Evolutionary conservation across 805 yeast genomes (phyloP), one percentile per base, ranked within the genome.

Genomic region (Grigorovia jiainica): DNA sequence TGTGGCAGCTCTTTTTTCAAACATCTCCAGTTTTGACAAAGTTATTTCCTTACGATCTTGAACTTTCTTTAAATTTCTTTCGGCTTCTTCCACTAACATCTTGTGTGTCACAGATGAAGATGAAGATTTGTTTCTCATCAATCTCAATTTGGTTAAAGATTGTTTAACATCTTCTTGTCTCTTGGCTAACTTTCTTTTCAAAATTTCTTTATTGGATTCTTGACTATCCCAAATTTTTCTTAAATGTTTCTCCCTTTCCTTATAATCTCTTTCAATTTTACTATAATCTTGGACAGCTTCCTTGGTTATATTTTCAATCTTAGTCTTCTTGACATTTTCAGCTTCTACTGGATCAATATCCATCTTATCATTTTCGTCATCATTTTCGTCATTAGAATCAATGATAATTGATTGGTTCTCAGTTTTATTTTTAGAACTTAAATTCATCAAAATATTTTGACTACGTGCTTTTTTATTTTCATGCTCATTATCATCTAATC

Each of bases 341-440:
- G 29, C 33, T 23, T 31, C 21, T 3, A 24, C 23, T 17, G 39
- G 31, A 18, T 27, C 31, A 5, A 16, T 36, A 7, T 41, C 39
- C 13, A 18, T 38, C 7, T 32, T 36, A 16, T 41, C 23, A 27
- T 13, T 34, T 17, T 17, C 39, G 24, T 13, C 25, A 10, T 39
- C 40, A 13, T 48, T 44, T 11, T 49, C 48, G n/a, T 69, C 47
- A 70, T 69, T 46, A 3, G 45, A 39, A 61, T 67, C 44, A 19
- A 44, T 40, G 17, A 50, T 46, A 10, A 70, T 69, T 4, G 20
- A 4, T 29, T 29, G 20, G 16, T 4, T 13, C 9, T 25, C 8
- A 9, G 20, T 21, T 7, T 4, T 21, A 9, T 8, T 39, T 16
- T 17, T 18, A 18, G 36, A 21, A 24, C 11, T 23, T 13, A 15